A percentile compares a stretch with the other conserved stretches of the same genome.
These are phyloP conservation scores for Heterobasidion occidentale DNA, from an alignment of 1,284 basidiomycete species.

Conservation along the genomic window DNA sequence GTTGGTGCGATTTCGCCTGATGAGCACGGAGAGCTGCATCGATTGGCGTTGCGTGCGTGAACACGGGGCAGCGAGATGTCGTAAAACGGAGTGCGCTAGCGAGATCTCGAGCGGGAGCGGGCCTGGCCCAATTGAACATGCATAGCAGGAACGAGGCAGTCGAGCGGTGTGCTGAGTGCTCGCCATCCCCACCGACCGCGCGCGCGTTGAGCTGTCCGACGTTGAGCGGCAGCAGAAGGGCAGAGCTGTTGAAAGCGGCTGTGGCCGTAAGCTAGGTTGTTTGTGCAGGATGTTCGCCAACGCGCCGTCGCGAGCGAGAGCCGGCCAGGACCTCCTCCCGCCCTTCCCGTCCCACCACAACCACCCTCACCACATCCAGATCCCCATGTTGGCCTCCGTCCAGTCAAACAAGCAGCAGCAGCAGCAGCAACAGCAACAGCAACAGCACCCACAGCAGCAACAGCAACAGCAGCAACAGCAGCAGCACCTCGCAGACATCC, in stretches of 20 bases:
- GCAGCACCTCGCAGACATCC: conserved; percentile 41
- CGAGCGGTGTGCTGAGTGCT: no score
- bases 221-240: no score
- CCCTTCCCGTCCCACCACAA: conserved; percentile 18
- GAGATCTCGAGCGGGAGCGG: no score
- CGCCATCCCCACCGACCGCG: no score
- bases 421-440: conserved; percentile 1
- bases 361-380: conserved; percentile 17
- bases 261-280: neutral
- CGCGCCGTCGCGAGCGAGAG: neutral
- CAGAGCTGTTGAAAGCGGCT: neutral
- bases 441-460: conserved; percentile 14
- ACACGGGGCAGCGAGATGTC: no score
- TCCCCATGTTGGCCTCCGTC: conserved; percentile 64
- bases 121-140: no score
- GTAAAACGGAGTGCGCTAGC: no score
- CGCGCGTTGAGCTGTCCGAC: no score
- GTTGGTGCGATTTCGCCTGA: no score
- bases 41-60: no score
- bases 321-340: neutral
- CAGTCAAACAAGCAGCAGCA: conserved; percentile 24
- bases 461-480: conserved; percentile 21
- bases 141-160: no score
- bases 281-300: neutral
- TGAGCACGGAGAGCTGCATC: no score